Percentiles rank a stretch among this genome's conserved stretches.
These are phyloP conservation scores for Barbatosphaeria neglecta DNA, from an alignment of 495 filamentous ascomycete genomes.

Conservation along the genomic window DNA sequence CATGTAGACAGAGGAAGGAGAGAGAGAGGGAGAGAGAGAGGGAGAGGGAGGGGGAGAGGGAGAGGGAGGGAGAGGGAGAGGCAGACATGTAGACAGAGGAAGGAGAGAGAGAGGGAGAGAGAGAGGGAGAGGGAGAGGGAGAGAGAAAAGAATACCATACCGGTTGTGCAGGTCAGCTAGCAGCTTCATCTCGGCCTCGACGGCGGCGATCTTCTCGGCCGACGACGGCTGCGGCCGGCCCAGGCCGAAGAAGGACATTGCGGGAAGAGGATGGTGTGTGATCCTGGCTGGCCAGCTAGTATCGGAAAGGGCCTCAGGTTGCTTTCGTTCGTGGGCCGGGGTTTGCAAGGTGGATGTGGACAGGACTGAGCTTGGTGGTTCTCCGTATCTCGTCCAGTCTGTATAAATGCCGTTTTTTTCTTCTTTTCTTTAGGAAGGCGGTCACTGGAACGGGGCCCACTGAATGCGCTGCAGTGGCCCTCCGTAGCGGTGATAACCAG, in stretches of 20 bases:
- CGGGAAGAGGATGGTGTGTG: neutral
- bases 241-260: slow-evolving; percentile 88
- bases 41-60: neutral
- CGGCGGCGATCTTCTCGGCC: slow-evolving; percentile 87
- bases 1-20: no score
- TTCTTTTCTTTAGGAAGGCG: no score
- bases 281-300: neutral
- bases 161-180: slow-evolving; percentile 93
- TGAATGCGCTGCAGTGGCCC: no score
- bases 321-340: no score
- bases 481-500: no score
- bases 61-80: neutral
- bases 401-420: no score
- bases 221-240: slow-evolving; percentile 82
- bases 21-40: neutral
- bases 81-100: neutral
- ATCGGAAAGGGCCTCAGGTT: no score
- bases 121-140: neutral
- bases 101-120: neutral
- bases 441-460: no score
- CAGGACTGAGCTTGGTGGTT: no score
- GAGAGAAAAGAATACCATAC: slow-evolving; percentile 34
- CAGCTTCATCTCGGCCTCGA: slow-evolving; percentile 90
- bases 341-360: no score
- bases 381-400: no score